A percentile compares a stretch with the other conserved stretches of the same genome.
These are phyloP conservation scores for Brassica hybrid DNA, from an alignment of 441 rosid genomes.

Conservation along the genomic window DNA sequence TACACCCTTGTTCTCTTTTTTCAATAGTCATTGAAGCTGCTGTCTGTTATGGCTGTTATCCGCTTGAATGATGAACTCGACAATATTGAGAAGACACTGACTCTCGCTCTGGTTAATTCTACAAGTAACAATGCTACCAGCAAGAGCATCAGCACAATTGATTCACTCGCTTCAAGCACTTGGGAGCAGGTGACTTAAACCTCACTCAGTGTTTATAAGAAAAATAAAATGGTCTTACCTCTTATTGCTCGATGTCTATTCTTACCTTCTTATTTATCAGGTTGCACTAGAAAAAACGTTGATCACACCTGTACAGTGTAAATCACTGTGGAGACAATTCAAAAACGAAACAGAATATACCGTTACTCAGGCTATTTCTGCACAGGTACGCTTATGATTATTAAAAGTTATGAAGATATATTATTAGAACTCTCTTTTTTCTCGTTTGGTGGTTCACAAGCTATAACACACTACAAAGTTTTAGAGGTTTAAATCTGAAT, in stretches of 20 bases:
- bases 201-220: background rate
- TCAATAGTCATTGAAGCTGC: constrained; percentile 80
- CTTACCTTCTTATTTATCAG: constrained; percentile 46
- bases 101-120: constrained; percentile 63
- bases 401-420: background rate
- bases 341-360: constrained; percentile 90
- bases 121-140: constrained; percentile 49
- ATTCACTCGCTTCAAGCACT: constrained; percentile 91
- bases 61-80: constrained; percentile 82
- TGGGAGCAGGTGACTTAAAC: constrained; percentile 81
- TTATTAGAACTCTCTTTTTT: constrained; percentile 1
- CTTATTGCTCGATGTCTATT: constrained; percentile 10
- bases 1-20: constrained; percentile 19
- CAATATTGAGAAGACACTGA: constrained; percentile 69
- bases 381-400: constrained; percentile 63
- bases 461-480: too few relatives aligned
- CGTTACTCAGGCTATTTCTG: constrained; percentile 95
- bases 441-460: background rate
- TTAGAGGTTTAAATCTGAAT: too few relatives aligned
- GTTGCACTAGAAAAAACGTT: constrained; percentile 76
- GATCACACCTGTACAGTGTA: constrained; percentile 97
- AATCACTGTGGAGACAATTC: constrained; percentile 97
- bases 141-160: constrained; percentile 61
- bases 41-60: constrained; percentile 82
- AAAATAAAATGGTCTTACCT: constrained; percentile 12